A percentile compares a stretch with the other conserved stretches of the same genome.
Evolutionary conservation across 192 early-diverging fungal species (phyloP).

Genomic region (Entomortierella parvispora): DNA sequence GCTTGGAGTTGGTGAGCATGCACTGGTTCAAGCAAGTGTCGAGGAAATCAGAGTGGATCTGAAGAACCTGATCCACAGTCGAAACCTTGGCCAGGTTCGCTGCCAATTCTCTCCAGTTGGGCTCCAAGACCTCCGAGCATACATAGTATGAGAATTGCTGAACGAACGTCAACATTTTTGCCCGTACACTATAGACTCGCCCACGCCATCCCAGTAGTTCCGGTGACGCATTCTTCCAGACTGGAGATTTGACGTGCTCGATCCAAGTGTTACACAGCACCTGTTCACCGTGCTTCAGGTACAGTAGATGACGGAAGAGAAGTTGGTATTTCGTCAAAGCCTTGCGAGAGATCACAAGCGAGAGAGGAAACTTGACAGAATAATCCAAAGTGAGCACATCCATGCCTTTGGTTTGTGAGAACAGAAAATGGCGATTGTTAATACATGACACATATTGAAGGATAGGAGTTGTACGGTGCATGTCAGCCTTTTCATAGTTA

Average conservation of each 20-base stretch:
- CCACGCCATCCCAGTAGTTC: slow-evolving; percentile 65
- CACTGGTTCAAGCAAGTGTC: slow-evolving; percentile 92
- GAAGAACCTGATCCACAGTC: slow-evolving; percentile 90
- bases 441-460: not conserved
- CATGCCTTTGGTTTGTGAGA: slow-evolving; percentile 63
- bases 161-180: slow-evolving; percentile 89
- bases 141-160: slow-evolving; percentile 93
- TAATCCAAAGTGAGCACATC: slow-evolving; percentile 85
- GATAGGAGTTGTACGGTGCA: too few relatives aligned
- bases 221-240: slow-evolving; percentile 61
- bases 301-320: slow-evolving; percentile 88
- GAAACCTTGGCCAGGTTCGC: slow-evolving; percentile 66
- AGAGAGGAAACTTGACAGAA: slow-evolving; percentile 88
- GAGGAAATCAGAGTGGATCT: slow-evolving; percentile 84
- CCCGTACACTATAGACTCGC: slow-evolving; percentile 77
- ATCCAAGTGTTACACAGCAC: slow-evolving; percentile 82
- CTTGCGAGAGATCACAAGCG: slow-evolving; percentile 86
- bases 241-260: slow-evolving; percentile 63
- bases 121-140: slow-evolving; percentile 93
- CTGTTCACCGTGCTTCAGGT: slow-evolving; percentile 90
- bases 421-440: not conserved
- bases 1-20: slow-evolving; percentile 84
- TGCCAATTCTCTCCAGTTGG: slow-evolving; percentile 83
- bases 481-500: too few relatives aligned
- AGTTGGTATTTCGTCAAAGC: slow-evolving; percentile 92